Evolutionary conservation across 768 basidiomycete genomes (phyloP).

Genomic region (Collybiopsis confluens): DNA sequence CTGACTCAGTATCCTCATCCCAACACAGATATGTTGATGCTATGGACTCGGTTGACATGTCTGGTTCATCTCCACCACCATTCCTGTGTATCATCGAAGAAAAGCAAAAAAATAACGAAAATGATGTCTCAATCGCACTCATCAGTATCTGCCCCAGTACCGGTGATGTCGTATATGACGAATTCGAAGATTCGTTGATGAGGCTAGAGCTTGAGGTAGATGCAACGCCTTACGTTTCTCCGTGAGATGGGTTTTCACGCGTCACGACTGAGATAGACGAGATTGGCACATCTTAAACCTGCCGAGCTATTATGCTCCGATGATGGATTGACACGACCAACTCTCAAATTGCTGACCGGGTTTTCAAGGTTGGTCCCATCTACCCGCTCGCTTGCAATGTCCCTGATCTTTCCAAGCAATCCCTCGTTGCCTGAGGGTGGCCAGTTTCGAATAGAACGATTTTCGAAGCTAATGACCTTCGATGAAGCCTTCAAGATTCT

Average conservation of each 20-base stretch:
- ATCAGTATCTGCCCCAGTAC: conserved; percentile 81
- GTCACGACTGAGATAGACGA: conserved; percentile 69
- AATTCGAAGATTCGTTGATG: conserved; percentile 82
- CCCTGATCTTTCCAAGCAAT: neutral
- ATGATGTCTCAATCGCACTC: conserved; percentile 57
- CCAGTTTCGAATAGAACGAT: conserved; percentile 61
- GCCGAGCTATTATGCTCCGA: conserved; percentile 72
- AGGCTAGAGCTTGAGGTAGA: conserved; percentile 84
- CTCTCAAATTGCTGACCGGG: conserved; percentile 71
- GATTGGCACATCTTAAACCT: conserved; percentile 81
- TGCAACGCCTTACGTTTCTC: conserved; percentile 8
- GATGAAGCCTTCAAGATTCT: conserved; percentile 67
- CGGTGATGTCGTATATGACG: conserved; percentile 92
- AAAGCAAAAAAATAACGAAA: conserved; percentile 19
- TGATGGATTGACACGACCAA: conserved; percentile 57
- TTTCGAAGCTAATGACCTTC: conserved; percentile 50
- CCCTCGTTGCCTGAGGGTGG: conserved; percentile 28
- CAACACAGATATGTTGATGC: conserved; percentile 73
- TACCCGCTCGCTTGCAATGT: neutral
- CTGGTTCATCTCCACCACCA: conserved; percentile 54
- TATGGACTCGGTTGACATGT: conserved; percentile 62
- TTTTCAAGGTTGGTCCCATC: conserved; percentile 52
- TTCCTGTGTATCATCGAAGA: conserved; percentile 78
- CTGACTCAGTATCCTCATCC: conserved; percentile 5
- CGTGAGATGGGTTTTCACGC: neutral